Conservation (phyloP, 2,329 filamentous ascomycete species). For the Bipolaris victoriae region DNA sequence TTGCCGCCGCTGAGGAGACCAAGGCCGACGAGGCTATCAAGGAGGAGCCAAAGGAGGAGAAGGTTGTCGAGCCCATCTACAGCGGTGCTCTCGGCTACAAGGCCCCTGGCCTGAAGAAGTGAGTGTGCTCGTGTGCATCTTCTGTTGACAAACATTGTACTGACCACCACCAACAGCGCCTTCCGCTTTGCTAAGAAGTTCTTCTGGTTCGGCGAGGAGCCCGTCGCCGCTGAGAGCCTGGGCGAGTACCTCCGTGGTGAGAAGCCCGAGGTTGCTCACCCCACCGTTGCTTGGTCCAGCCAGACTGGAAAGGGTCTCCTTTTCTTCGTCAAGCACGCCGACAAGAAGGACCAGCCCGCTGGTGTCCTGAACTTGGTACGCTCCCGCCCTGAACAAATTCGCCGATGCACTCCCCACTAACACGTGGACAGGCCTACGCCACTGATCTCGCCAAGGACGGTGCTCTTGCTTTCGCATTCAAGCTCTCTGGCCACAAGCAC, state of each 20-base stretch:
- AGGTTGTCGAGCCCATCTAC: conserved; percentile 69
- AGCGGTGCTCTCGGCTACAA: conserved; percentile 91
- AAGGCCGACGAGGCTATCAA: conserved; percentile 34
- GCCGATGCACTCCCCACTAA: conserved; percentile 35
- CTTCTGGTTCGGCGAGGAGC: conserved; percentile 71
- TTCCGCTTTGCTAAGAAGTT: conserved; percentile 90
- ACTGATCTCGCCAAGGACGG: conserved; percentile 78
- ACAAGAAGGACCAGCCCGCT: conserved; percentile 80
- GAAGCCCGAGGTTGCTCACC: conserved; percentile 80
- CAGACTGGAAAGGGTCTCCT: conserved; percentile 95
- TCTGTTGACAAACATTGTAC: neutral
- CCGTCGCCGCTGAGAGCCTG: conserved; percentile 76
- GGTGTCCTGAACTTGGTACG: conserved; percentile 86
- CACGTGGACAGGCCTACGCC: conserved; percentile 62
- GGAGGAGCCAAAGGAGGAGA: conserved; percentile 54
- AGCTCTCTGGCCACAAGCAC: conserved; percentile 87
- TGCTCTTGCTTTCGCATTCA: conserved; percentile 82
- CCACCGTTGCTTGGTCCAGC: conserved; percentile 84
- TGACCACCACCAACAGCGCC: conserved; percentile 64
- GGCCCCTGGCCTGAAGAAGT: conserved; percentile 88
- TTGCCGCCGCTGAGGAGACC: conserved; percentile 42
- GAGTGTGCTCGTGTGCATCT: conserved; percentile 51
- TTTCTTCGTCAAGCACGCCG: conserved; percentile 83
- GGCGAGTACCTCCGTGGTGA: conserved; percentile 81
- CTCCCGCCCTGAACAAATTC: conserved; percentile 14